Conservation (phyloP, 2,329 filamentous ascomycete species). For the Chaetomium globosum region DNA sequence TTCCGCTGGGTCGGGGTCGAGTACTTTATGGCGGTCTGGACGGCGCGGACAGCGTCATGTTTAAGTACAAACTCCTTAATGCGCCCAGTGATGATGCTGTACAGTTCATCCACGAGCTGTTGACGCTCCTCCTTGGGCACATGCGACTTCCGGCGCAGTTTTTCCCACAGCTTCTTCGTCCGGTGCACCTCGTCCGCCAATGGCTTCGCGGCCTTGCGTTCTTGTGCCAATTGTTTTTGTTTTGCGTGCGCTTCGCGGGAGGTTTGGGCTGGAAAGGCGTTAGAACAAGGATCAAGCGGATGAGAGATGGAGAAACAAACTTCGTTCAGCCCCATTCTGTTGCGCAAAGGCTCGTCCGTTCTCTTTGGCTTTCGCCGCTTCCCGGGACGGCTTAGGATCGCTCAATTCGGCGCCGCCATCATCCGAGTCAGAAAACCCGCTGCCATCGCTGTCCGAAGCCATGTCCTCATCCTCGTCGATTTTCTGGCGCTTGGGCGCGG, state of each 20-base stretch:
- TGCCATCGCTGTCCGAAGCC: conserved; percentile 45
- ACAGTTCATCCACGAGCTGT: conserved; percentile 84
- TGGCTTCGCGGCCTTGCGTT: conserved; percentile 90
- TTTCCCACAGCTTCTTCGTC: conserved; percentile 97
- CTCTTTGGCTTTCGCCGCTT: conserved; percentile 36
- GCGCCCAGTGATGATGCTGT: conserved; percentile 84
- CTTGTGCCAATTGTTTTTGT: conserved; percentile 83
- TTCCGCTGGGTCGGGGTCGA: conserved; percentile 80
- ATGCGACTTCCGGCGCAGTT: conserved; percentile 87
- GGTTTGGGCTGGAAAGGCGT: conserved; percentile 54
- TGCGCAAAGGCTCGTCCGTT: conserved; percentile 37
- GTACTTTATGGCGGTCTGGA: conserved; percentile 97
- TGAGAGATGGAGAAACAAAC: conserved; percentile 39
- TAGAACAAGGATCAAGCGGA: conserved; percentile 11
- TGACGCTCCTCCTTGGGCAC: conserved; percentile 88
- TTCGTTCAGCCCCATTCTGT: conserved; percentile 45
- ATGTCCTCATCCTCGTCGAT: conserved; percentile 44
- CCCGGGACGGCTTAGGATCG: conserved; percentile 38
- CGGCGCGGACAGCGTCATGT: conserved; percentile 94
- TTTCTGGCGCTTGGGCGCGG: conserved; percentile 41
- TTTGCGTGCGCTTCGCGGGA: conserved; percentile 89
- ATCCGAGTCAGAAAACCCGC: conserved; percentile 51
- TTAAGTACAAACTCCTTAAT: conserved; percentile 97
- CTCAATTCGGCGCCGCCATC: conserved; percentile 55
- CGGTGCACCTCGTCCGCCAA: conserved; percentile 85